Percentiles rank a stretch among this genome's conserved stretches.
phyloP scores from a whole-genome alignment of 1,284 basidiomycete species.

The Veloporphyrellus conicus region DNA sequence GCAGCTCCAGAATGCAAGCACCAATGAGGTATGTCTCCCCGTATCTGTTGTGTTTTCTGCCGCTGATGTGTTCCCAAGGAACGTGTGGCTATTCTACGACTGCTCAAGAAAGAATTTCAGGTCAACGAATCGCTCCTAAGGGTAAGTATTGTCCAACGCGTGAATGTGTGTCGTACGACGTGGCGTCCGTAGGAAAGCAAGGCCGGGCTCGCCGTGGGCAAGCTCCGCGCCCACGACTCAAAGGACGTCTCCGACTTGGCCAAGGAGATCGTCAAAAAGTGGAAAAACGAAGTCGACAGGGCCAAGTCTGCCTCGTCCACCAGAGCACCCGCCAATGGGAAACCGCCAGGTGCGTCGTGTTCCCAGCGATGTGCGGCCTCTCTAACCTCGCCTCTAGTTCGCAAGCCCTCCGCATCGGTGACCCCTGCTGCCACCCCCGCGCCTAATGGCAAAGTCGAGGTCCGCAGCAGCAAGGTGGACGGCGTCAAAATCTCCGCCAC shows the following conservation, averaged over 20 bases:
- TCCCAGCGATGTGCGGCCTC: not conserved
- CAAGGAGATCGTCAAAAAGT: constrained; percentile 90
- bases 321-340: constrained; percentile 23
- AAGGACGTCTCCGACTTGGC: constrained; percentile 79
- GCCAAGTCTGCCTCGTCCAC: constrained; percentile 52
- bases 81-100: constrained; percentile 62
- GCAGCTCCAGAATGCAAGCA: constrained; percentile 62
- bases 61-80: constrained; percentile 48
- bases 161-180: constrained; percentile 2
- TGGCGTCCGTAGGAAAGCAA: constrained; percentile 68
- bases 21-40: constrained; percentile 52
- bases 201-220: constrained; percentile 89
- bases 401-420: constrained; percentile 30
- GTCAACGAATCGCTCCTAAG: constrained; percentile 86
- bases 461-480: constrained; percentile 67
- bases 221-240: constrained; percentile 72
- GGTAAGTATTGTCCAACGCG: constrained; percentile 55
- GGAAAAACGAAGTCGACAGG: constrained; percentile 83
- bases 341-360: constrained; percentile 32
- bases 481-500: constrained; percentile 55
- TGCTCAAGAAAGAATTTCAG: constrained; percentile 73
- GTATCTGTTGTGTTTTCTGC: not conserved
- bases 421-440: constrained; percentile 37
- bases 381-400: constrained; percentile 2
- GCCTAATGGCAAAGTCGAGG: constrained; percentile 39